A percentile compares a stretch with the other conserved stretches of the same genome.
phyloP scores from a whole-genome alignment of 2,329 filamentous ascomycete species.

The Ophiocordyceps camponoti-saundersi region DNA sequence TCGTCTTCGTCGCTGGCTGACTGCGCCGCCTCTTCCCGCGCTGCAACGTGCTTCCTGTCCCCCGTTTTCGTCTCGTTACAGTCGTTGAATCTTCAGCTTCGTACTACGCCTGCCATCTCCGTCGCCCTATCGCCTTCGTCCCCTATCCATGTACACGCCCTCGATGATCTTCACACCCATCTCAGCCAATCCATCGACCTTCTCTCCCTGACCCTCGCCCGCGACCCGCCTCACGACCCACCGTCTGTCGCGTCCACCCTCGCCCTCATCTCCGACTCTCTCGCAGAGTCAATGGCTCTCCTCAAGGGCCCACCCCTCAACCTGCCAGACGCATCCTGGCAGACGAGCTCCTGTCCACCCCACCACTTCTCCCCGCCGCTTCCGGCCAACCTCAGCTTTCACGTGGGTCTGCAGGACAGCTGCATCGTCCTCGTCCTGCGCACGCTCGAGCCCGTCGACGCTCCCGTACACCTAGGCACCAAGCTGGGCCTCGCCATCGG shows the following conservation, averaged over 20 bases:
- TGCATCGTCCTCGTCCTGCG: conserved; percentile 53
- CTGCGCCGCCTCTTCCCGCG: neutral
- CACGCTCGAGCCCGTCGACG: conserved; percentile 49
- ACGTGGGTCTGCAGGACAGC: conserved; percentile 53
- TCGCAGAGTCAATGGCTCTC: conserved; percentile 31
- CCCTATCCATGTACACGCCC: conserved; percentile 46
- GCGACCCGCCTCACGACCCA: conserved; percentile 37
- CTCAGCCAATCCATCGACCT: conserved; percentile 75
- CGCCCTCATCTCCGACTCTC: conserved; percentile 34
- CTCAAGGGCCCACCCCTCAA: conserved; percentile 35
- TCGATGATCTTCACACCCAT: conserved; percentile 55
- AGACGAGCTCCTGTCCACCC: conserved; percentile 23
- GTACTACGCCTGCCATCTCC: conserved; percentile 40
- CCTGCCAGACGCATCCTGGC: conserved; percentile 25
- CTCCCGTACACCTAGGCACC: conserved; percentile 41
- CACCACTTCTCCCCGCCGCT: conserved; percentile 24
- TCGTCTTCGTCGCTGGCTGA: conserved; percentile 28
- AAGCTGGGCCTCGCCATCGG: conserved; percentile 57
- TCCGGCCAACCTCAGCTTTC: conserved; percentile 54
- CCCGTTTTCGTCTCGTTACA: conserved; percentile 1
- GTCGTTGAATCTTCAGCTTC: conserved; percentile 63
- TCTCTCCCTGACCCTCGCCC: conserved; percentile 55
- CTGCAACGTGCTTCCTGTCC: neutral
- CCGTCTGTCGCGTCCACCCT: conserved; percentile 38
- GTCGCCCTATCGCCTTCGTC: conserved; percentile 29